Conservation (phyloP, 2,329 filamentous ascomycete species). For the Myriosclerotinia duriaeana region DNA sequence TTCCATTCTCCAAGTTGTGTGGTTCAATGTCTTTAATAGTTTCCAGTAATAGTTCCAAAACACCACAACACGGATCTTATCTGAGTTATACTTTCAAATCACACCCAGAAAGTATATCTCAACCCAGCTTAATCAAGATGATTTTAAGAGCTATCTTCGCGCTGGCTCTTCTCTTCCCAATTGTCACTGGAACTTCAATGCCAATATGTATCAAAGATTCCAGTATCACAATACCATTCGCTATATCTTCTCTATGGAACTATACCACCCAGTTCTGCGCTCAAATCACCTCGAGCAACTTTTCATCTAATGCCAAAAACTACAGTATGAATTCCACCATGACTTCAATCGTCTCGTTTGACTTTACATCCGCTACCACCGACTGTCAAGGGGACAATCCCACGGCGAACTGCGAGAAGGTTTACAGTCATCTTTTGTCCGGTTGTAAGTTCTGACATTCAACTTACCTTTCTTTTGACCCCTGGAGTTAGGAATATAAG, state of each 20-base stretch:
- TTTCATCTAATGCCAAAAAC: background rate
- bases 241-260: background rate
- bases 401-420: background rate
- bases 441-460: background rate
- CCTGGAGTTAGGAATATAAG: no score
- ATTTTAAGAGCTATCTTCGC: background rate
- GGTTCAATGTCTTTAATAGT: background rate
- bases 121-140: background rate
- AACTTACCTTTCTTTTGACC: background rate
- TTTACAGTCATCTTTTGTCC: background rate
- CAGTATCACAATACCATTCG: background rate
- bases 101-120: background rate
- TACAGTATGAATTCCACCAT: background rate
- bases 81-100: background rate
- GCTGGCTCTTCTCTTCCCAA: background rate
- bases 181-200: background rate
- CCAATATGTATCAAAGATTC: slow-evolving; percentile 2
- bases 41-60: no score
- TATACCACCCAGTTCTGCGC: slow-evolving; percentile 7
- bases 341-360: background rate
- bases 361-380: background rate
- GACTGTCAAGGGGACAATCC: background rate
- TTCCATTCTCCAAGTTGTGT: background rate
- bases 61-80: background rate
- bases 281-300: slow-evolving; percentile 3